Percentiles rank a stretch among this genome's conserved stretches.
These are phyloP conservation scores for Setaria viridis DNA, from an alignment of 202 grass and related monocot species.

Conservation along the genomic window DNA sequence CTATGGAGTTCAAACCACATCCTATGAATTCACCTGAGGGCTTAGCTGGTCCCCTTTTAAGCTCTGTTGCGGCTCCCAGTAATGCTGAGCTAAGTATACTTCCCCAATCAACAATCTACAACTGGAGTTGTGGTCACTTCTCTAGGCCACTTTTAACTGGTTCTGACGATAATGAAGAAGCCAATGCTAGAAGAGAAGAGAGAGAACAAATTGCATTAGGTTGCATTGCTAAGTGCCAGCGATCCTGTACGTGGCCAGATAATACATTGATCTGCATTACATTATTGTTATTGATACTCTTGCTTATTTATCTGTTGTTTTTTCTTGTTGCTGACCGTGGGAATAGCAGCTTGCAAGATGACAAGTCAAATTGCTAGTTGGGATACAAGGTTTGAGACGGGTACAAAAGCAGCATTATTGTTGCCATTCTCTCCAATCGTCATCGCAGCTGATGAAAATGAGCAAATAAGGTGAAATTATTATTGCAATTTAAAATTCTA, in stretches of 20 bases:
- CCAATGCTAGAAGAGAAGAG: slow-evolving; percentile 80
- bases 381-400: slow-evolving; percentile 88
- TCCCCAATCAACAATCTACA: slow-evolving; percentile 87
- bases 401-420: slow-evolving; percentile 81
- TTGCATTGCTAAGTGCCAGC: slow-evolving; percentile 82
- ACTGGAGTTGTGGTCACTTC: slow-evolving; percentile 98
- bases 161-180: slow-evolving; percentile 84
- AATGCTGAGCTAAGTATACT: slow-evolving; percentile 62
- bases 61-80: slow-evolving; percentile 57
- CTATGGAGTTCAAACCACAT: slow-evolving; percentile 88
- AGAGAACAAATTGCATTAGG: slow-evolving; percentile 70
- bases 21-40: slow-evolving; percentile 81
- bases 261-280: slow-evolving; percentile 27
- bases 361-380: slow-evolving; percentile 96
- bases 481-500: slow-evolving; percentile 9
- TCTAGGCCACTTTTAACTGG: slow-evolving; percentile 82
- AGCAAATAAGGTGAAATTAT: slow-evolving; percentile 76
- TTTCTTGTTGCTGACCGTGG: background rate
- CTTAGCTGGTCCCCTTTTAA: slow-evolving; percentile 80
- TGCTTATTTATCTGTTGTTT: slow-evolving; percentile 36
- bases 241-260: slow-evolving; percentile 69
- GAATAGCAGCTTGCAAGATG: slow-evolving; percentile 82
- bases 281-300: slow-evolving; percentile 38
- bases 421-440: slow-evolving; percentile 89
- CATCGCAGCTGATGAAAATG: slow-evolving; percentile 91